Evolutionary conservation across 352 stramenopile genomes (phyloP).

Genomic region (Globisporangium echinulatum): DNA sequence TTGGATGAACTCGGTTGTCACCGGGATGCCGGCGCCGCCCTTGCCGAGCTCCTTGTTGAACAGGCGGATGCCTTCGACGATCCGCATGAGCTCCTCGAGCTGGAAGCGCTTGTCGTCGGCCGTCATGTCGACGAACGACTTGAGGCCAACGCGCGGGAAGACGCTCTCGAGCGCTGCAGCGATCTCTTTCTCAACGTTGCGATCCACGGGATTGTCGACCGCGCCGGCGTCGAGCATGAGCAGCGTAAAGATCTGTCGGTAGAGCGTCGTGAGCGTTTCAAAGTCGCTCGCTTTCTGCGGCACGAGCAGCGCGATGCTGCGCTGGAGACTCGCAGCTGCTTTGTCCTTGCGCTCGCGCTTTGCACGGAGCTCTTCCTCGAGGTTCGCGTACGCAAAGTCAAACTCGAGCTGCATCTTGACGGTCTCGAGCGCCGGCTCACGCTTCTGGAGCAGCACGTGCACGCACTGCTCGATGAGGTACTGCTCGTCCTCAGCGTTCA

Average conservation of each 20-base stretch:
- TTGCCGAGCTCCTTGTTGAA: slow-evolving; percentile 91
- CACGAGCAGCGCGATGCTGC: slow-evolving; percentile 71
- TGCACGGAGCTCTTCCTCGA: slow-evolving; percentile 63
- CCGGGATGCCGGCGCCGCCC: slow-evolving; percentile 71
- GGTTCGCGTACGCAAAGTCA: slow-evolving; percentile 86
- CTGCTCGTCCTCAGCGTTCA: slow-evolving; percentile 64
- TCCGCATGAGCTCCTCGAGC: slow-evolving; percentile 86
- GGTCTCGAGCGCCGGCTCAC: slow-evolving; percentile 84
- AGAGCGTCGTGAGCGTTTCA: slow-evolving; percentile 87
- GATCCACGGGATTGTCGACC: slow-evolving; percentile 37
- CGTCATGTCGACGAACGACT: slow-evolving; percentile 88
- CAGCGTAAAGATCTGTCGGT: slow-evolving; percentile 85
- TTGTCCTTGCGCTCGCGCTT: slow-evolving; percentile 51
- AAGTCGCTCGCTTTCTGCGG: slow-evolving; percentile 80
- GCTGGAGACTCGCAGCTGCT: slow-evolving; percentile 56
- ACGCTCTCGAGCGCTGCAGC: slow-evolving; percentile 91
- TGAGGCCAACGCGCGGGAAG: slow-evolving; percentile 91
- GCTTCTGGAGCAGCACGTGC: slow-evolving; percentile 57
- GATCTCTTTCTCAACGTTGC: slow-evolving; percentile 79
- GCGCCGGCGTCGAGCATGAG: slow-evolving; percentile 67
- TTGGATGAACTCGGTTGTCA: slow-evolving; percentile 54
- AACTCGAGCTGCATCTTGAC: slow-evolving; percentile 95
- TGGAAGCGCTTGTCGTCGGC: slow-evolving; percentile 89
- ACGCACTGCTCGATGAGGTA: slow-evolving; percentile 78
- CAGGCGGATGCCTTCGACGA: slow-evolving; percentile 90